A percentile compares a stretch with the other conserved stretches of the same genome.
phyloP scores from a whole-genome alignment of 208 protist species.

The Crithidia thermophila region DNA sequence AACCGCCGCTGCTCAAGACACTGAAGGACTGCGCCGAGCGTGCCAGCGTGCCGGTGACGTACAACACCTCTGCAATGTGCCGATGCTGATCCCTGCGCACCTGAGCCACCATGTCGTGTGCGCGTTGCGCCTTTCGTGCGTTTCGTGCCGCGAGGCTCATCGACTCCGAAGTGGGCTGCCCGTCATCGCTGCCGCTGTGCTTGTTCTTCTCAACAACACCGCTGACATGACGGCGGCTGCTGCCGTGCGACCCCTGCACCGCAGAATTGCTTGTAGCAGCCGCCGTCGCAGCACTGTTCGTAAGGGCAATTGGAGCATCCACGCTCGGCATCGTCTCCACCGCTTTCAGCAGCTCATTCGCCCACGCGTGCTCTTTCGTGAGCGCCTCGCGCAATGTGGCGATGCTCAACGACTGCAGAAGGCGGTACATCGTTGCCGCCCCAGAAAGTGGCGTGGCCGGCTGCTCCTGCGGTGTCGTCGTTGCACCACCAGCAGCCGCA shows the following conservation, averaged over 20 bases:
- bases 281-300: background rate
- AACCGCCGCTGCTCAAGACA: slow-evolving; percentile 19
- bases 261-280: no score
- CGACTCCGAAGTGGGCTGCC: no score
- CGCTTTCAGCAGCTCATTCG: slow-evolving; percentile 12
- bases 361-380: slow-evolving; percentile 3
- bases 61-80: slow-evolving; percentile 22
- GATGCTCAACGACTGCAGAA: slow-evolving; percentile 19
- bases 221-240: no score
- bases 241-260: no score
- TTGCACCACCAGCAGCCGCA: no score
- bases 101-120: no score
- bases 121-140: no score
- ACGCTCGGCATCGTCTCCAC: slow-evolving; percentile 5
- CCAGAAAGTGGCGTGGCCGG: no score
- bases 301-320: background rate
- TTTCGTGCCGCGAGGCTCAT: no score
- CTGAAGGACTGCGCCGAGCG: slow-evolving; percentile 26
- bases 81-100: slow-evolving; percentile 6
- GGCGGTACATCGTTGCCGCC: slow-evolving; percentile 18
- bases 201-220: no score
- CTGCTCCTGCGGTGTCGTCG: no score
- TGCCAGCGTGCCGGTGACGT: slow-evolving; percentile 29
- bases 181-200: no score
- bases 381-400: slow-evolving; percentile 15